These are phyloP conservation scores for Melampsora americana DNA, from an alignment of 1,284 basidiomycete species.

Conservation along the genomic window DNA sequence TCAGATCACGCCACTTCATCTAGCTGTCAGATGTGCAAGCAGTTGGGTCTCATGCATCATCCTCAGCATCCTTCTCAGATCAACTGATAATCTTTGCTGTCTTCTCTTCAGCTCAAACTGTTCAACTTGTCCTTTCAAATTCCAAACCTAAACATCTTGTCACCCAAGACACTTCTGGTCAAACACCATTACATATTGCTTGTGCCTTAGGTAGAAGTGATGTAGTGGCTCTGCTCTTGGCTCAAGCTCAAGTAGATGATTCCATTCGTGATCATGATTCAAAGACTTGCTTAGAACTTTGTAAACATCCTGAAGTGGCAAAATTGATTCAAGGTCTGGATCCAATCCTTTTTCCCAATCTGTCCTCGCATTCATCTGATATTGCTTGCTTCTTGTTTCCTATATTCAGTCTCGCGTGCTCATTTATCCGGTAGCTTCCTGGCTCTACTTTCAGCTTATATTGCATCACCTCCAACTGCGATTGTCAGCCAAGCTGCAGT, in stretches of 20 bases:
- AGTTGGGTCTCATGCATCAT: conserved; percentile 59
- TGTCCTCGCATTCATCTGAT: background rate
- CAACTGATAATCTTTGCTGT: conserved; percentile 17
- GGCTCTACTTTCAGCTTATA: conserved; percentile 61
- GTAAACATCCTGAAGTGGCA: conserved; percentile 62
- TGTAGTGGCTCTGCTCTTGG: conserved; percentile 58
- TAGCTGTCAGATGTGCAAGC: conserved; percentile 78
- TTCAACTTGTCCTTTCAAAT: conserved; percentile 49
- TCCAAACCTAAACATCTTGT: conserved; percentile 46
- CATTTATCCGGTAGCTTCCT: conserved; percentile 74
- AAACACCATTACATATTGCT: conserved; percentile 82
- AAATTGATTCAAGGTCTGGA: conserved; percentile 70
- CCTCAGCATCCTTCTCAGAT: background rate
- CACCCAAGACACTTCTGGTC: conserved; percentile 57
- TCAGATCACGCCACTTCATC: conserved; percentile 63
- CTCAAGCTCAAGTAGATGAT: conserved; percentile 64
- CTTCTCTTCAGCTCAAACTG: conserved; percentile 60
- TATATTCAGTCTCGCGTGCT: conserved; percentile 68
- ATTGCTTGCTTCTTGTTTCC: conserved; percentile 7
- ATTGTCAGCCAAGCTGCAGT: conserved; percentile 31
- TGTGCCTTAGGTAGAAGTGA: conserved; percentile 75
- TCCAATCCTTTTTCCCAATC: conserved; percentile 1
- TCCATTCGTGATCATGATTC: conserved; percentile 69
- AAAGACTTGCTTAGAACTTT: conserved; percentile 70
- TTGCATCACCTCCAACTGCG: conserved; percentile 47